Evolutionary conservation across 116 monocot genomes (phyloP), one percentile per base, ranked within the genome.

Genomic region (Zostera marina): DNA sequence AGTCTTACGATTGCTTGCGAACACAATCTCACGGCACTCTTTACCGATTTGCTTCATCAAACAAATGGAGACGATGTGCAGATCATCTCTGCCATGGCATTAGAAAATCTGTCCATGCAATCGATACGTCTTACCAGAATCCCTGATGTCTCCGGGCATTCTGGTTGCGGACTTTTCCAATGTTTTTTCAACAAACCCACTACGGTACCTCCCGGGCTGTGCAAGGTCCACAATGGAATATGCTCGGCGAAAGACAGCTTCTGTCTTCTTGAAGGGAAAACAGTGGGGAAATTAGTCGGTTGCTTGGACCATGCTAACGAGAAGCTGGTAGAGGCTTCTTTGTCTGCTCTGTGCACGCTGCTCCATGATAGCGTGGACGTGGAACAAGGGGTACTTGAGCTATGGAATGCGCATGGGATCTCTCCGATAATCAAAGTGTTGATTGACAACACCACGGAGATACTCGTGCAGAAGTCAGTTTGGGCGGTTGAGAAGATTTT

Each of bases 401-500:
- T 94, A 41, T 68, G 58, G 11, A 82, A 82, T 9, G 73, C 72
- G 0, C 77, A 84, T 0, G 88, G 77, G 9, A 65, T 94, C 17
- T 65, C 46, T 58, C 79, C 75, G 11, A 82, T 94, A 54, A 59
- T 94, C 9, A 71, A 74, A 7, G 60, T 85, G 13, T 59, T 94
- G 47, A 38, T 67, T 0, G 73, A 82, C 51, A 81, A 66, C 43
- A 20, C 67, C 9, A 71, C 73, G 6, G 77, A 71, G 58, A 45
- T 65, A 1, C 66, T 94, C 21, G 69, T 67, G 57, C 61, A 70
- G 40, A 68, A 66, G 24, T 72, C 81, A 22, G 79, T 88, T 49
- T 94, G 94, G 88, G 84, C 85, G 0, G 77, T 84, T 2, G 94
- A 94, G 67, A 94, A 88, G 71, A 77, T 94, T 56, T 59, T 94